These are phyloP conservation scores for Aspergillus pseudoterreus DNA, from an alignment of 2,329 filamentous ascomycete genomes.

Conservation along the genomic window DNA sequence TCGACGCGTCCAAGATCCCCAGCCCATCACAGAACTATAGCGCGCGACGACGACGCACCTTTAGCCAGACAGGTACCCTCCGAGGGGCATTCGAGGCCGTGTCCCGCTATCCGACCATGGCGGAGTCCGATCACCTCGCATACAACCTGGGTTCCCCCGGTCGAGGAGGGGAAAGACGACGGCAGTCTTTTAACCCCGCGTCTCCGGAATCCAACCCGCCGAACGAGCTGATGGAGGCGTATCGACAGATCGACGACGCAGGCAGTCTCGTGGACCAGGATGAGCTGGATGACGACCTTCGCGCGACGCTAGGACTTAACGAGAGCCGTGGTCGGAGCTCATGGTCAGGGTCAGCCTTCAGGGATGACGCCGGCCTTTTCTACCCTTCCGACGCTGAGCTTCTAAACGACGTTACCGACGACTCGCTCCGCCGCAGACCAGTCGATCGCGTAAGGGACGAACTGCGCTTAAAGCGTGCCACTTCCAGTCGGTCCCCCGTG, in stretches of 20 bases:
- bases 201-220: constrained; percentile 39
- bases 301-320: constrained; percentile 1
- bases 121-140: constrained; percentile 19
- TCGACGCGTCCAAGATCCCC: constrained; percentile 26
- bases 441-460: constrained; percentile 37
- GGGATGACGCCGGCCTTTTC: constrained; percentile 17
- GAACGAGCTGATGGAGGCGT: constrained; percentile 35
- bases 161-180: constrained; percentile 13
- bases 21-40: constrained; percentile 27
- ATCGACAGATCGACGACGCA: constrained; percentile 38
- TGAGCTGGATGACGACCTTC: constrained; percentile 26
- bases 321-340: constrained; percentile 19
- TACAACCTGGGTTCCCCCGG: constrained; percentile 25
- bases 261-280: constrained; percentile 34
- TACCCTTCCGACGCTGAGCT: constrained; percentile 30
- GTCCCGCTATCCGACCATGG: constrained; percentile 26
- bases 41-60: constrained; percentile 27
- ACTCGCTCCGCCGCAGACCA: constrained; percentile 30
- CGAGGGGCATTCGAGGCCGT: constrained; percentile 38
- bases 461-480: constrained; percentile 37
- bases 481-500: constrained; percentile 36
- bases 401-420: constrained; percentile 30
- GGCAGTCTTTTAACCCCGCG: constrained; percentile 18
- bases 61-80: constrained; percentile 36
- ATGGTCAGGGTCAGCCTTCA: constrained; percentile 21